Percentiles rank a stretch among this genome's conserved stretches.
These are phyloP conservation scores for Bacidia rubella DNA, from an alignment of 495 filamentous ascomycete species.

Conservation along the genomic window DNA sequence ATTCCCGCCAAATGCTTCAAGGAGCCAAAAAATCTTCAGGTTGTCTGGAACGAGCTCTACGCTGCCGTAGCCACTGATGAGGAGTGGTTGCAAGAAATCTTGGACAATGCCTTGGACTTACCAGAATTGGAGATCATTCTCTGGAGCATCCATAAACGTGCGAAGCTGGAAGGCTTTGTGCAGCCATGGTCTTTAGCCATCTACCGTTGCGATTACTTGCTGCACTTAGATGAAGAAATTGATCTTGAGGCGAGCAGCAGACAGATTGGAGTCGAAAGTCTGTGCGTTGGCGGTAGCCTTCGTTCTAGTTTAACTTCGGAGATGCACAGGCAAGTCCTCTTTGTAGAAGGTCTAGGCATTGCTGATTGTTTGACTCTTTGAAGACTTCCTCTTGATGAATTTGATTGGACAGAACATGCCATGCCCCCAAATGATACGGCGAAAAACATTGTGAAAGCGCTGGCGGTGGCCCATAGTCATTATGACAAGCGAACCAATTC, in stretches of 20 bases:
- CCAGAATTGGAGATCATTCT: constrained; percentile 51
- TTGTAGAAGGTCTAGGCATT: neutral
- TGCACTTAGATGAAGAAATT: neutral
- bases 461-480: neutral
- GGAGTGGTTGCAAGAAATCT: constrained; percentile 42
- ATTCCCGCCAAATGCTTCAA: constrained; percentile 62
- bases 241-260: constrained; percentile 58
- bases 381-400: constrained; percentile 15
- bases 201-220: constrained; percentile 86
- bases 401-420: neutral
- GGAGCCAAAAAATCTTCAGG: constrained; percentile 52
- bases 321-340: constrained; percentile 39
- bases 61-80: constrained; percentile 62
- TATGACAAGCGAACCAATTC: neutral
- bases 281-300: constrained; percentile 64
- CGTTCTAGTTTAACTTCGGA: constrained; percentile 47
- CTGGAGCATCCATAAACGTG: constrained; percentile 59
- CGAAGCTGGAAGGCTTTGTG: constrained; percentile 58
- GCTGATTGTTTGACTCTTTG: too few species aligned
- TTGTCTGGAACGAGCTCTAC: constrained; percentile 70
- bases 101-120: constrained; percentile 37
- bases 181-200: constrained; percentile 61
- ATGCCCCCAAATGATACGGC: neutral
- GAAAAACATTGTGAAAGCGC: neutral
- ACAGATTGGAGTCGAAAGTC: constrained; percentile 89